Evolutionary conservation across 495 filamentous ascomycete species (phyloP).

Genomic region (Venustampulla echinocandica): DNA sequence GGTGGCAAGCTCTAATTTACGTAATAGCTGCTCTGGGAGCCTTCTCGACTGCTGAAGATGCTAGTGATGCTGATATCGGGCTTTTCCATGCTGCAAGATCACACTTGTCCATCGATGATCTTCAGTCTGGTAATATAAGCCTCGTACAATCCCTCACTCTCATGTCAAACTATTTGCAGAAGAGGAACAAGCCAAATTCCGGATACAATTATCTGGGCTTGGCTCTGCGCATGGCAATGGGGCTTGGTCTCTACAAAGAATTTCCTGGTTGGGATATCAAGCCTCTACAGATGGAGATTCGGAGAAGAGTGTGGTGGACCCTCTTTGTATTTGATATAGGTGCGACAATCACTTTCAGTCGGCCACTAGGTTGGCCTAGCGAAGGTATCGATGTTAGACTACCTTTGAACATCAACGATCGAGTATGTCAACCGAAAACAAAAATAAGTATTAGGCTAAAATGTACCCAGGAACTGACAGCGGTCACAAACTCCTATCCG

Average conservation of each 20-base stretch:
- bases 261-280: slow-evolving; percentile 46
- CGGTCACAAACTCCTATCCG: slow-evolving; percentile 35
- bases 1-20: slow-evolving; percentile 43
- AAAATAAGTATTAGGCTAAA: neutral
- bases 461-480: neutral
- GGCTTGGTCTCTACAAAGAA: slow-evolving; percentile 46
- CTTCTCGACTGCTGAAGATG: slow-evolving; percentile 29
- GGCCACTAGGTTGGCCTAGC: slow-evolving; percentile 37
- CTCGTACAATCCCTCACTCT: slow-evolving; percentile 42
- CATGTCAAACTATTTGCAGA: slow-evolving; percentile 47
- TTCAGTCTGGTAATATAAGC: slow-evolving; percentile 45
- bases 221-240: slow-evolving; percentile 44
- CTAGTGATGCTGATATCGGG: slow-evolving; percentile 33
- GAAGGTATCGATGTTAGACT: slow-evolving; percentile 40
- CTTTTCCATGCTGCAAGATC: slow-evolving; percentile 40
- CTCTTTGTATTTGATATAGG: slow-evolving; percentile 25
- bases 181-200: slow-evolving; percentile 46
- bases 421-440: slow-evolving; percentile 12
- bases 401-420: slow-evolving; percentile 40
- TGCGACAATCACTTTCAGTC: slow-evolving; percentile 24
- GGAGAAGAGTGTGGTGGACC: slow-evolving; percentile 25
- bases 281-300: slow-evolving; percentile 32
- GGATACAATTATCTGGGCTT: slow-evolving; percentile 46
- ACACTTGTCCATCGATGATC: slow-evolving; percentile 34
- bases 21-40: slow-evolving; percentile 42